Percentiles rank a stretch among this genome's conserved stretches.
Conservation (phyloP, 495 filamentous ascomycete species). For the Diplogelasinospora grovesii region DNA sequence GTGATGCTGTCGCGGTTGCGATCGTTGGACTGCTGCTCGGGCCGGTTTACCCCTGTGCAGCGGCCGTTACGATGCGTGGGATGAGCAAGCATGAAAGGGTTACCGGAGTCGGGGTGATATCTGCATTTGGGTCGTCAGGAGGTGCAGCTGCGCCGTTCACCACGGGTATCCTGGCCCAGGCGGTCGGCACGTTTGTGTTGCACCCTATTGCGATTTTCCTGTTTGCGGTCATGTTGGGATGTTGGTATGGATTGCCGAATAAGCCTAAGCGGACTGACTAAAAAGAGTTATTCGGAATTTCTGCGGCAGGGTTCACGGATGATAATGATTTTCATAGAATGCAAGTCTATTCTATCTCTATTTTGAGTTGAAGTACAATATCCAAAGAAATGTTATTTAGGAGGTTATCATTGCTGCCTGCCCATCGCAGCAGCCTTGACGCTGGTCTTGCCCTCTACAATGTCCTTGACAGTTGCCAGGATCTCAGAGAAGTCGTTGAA, state of each 20-base stretch:
- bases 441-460: slow-evolving; percentile 52
- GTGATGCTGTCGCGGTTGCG: slow-evolving; percentile 61
- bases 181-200: slow-evolving; percentile 63
- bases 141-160: slow-evolving; percentile 70
- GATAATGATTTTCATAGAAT: not conserved
- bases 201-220: slow-evolving; percentile 64
- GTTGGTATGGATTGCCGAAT: slow-evolving; percentile 55
- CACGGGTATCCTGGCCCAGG: slow-evolving; percentile 63
- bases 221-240: slow-evolving; percentile 62
- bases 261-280: slow-evolving; percentile 49
- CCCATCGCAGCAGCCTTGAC: slow-evolving; percentile 39
- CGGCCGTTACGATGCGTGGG: slow-evolving; percentile 56
- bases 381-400: not conserved
- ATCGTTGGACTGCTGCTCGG: slow-evolving; percentile 74
- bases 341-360: slow-evolving; percentile 11
- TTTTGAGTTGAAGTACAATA: not conserved
- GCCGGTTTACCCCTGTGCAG: slow-evolving; percentile 67
- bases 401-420: slow-evolving; percentile 16
- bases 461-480: slow-evolving; percentile 63
- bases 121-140: slow-evolving; percentile 65
- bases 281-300: slow-evolving; percentile 4
- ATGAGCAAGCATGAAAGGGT: slow-evolving; percentile 58
- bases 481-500: slow-evolving; percentile 77
- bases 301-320: not conserved
- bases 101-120: slow-evolving; percentile 61